Conservation (phyloP, 139 green algal species). For the Chlorella sp. region DNA sequence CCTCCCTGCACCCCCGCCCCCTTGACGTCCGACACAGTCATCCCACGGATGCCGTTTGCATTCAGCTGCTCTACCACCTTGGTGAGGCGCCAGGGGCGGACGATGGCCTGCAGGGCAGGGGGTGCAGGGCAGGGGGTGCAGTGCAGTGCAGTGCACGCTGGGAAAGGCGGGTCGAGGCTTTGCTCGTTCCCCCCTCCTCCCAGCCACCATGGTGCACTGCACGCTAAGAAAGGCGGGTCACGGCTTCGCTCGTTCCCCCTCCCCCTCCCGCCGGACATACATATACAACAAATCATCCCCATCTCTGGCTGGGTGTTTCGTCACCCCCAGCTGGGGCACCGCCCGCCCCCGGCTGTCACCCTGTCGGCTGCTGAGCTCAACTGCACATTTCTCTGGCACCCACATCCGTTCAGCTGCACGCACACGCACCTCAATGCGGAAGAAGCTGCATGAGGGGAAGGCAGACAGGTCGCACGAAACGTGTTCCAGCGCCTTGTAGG, state of each 20-base stretch:
- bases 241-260: no score
- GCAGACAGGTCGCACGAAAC: slow-evolving; percentile 67
- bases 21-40: slow-evolving; percentile 77
- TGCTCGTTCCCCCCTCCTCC: no score
- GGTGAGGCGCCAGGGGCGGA: slow-evolving; percentile 76
- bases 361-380: no score
- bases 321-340: no score
- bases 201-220: no score
- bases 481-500: slow-evolving; percentile 60
- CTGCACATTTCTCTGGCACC: no score
- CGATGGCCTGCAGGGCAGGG: neutral
- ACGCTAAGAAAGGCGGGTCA: no score
- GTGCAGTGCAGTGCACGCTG: neutral
- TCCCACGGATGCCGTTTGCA: slow-evolving; percentile 75
- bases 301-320: no score
- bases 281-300: no score
- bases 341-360: no score
- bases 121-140: neutral
- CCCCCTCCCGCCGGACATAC: no score
- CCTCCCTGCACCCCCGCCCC: slow-evolving; percentile 85
- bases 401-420: neutral
- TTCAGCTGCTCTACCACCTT: slow-evolving; percentile 73
- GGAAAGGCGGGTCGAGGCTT: no score
- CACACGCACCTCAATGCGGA: slow-evolving; percentile 78
- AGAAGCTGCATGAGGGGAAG: slow-evolving; percentile 81